Base-by-base conservation (phyloP, 257 asterid species). In the Thymus quinquecostatus region DNA sequence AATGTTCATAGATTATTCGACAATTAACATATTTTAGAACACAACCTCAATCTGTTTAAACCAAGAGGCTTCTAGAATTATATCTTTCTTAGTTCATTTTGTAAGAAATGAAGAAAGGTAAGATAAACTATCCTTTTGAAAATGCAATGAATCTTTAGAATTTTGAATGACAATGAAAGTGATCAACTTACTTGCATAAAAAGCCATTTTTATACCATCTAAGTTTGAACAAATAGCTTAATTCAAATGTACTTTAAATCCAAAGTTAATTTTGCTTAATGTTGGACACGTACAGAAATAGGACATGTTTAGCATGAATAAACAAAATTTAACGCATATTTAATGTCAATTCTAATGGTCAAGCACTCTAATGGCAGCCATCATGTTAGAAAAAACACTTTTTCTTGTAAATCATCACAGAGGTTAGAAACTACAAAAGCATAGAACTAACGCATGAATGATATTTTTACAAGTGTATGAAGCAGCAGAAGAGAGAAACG, bases 1-100 rank as follows among this genome's bases (percentile, higher is more conserved):
- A 62, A 74, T 69, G 48, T 72, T 28, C 13, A 33, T 33, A 62
- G 57, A 68, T 68, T 72, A 62, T 70, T 49, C 29, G 60, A 54
- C 64, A 59, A 60, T 50, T 50, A 13, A 14, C 8, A n/a, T 50
- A n/a, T 50, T 5, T 50, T 50, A 1, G 9, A 50, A 0, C 29
- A 50, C 9, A 50, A 6, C 10, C 29, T 50, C 8, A 3, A 14
- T 50, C 29, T 14, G 29, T 14, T 5, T 50, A 14, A 12, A 14
- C 28, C 30, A 13, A 14, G 14, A 14, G 10, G 30, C 57, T 50
- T 50, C 57, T 0, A 14, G 57, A 10, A 50, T 13, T 44, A 3
- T 50, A 50, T 13, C 6, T 3, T n/a, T 48, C 6, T 21, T 12
- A 48, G 54, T 48, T 48, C 57, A 50, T 50, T n/a, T 50, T 10